Evolutionary conservation across 768 basidiomycete species (phyloP).

Genomic region (Mycena pura): DNA sequence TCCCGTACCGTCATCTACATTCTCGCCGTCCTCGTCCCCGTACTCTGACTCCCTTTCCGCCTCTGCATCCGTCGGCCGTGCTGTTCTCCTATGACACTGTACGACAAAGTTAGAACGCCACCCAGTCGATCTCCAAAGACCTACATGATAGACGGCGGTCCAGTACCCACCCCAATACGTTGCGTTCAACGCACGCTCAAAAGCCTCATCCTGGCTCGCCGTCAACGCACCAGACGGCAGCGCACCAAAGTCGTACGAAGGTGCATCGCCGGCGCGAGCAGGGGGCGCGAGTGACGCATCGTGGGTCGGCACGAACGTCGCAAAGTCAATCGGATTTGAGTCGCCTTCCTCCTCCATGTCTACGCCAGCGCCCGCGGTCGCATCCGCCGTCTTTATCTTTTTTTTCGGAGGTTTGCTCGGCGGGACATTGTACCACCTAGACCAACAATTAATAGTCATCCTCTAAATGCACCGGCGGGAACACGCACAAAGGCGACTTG

Average conservation of each 20-base stretch:
- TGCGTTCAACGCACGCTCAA: constrained; percentile 73
- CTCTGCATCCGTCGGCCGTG: no score
- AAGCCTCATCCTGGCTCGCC: constrained; percentile 77
- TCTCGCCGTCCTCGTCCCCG: no score
- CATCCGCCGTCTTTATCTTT: constrained; percentile 16
- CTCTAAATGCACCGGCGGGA: not conserved
- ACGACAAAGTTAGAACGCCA: no score
- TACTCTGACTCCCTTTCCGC: no score
- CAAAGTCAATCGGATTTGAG: constrained; percentile 71
- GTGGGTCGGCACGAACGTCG: constrained; percentile 73
- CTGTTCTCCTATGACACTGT: no score
- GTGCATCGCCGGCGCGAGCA: constrained; percentile 15
- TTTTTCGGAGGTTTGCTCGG: constrained; percentile 37
- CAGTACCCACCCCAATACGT: constrained; percentile 92
- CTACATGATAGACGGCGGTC: constrained; percentile 84
- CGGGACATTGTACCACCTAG: constrained; percentile 83
- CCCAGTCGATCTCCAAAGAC: no score
- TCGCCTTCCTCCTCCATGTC: constrained; percentile 49
- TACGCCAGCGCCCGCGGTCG: not conserved
- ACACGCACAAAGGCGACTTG: constrained; percentile 74
- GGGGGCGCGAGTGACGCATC: constrained; percentile 63
- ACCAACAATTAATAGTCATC: constrained; percentile 3
- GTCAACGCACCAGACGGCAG: constrained; percentile 40
- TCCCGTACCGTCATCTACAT: no score
- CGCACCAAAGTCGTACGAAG: constrained; percentile 34